phyloP scores from a whole-genome alignment of 306 rosid genomes.

The Cicer arietinum region DNA sequence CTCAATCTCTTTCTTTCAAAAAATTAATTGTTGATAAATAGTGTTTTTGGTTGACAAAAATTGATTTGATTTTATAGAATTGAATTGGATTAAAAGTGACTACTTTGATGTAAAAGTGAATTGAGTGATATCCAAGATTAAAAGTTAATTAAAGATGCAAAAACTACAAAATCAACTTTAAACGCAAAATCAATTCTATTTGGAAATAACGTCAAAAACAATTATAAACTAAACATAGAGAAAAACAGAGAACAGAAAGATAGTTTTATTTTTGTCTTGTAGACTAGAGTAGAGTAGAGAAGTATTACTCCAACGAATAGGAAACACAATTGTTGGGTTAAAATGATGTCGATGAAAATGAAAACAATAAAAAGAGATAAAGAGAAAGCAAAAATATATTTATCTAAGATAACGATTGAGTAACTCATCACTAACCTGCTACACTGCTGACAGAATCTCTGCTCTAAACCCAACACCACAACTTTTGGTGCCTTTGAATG shows the following conservation, averaged over 20 bases:
- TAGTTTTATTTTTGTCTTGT: not conserved
- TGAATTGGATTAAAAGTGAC: no score
- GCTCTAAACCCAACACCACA: slow-evolving; percentile 76
- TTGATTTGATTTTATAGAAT: no score
- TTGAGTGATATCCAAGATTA: no score
- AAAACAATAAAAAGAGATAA: not conserved
- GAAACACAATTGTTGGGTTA: not conserved
- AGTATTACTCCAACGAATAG: not conserved
- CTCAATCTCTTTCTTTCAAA: no score
- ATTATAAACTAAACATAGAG: no score
- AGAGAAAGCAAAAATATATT: not conserved
- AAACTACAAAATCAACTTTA: no score
- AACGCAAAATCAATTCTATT: no score
- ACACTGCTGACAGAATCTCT: slow-evolving; percentile 98
- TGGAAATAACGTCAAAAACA: no score
- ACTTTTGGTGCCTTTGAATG: slow-evolving; percentile 95
- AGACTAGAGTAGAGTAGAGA: not conserved
- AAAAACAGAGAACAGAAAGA: not conserved
- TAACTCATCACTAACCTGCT: slow-evolving; percentile 64
- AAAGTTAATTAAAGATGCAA: no score
- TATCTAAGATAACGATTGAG: slow-evolving; percentile 1
- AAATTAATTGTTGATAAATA: no score
- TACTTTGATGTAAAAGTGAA: no score
- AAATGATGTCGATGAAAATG: not conserved
- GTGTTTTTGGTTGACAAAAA: no score